Base-by-base conservation (phyloP, 768 basidiomycete genomes). In the Strobilomyces echinocephalus region DNA sequence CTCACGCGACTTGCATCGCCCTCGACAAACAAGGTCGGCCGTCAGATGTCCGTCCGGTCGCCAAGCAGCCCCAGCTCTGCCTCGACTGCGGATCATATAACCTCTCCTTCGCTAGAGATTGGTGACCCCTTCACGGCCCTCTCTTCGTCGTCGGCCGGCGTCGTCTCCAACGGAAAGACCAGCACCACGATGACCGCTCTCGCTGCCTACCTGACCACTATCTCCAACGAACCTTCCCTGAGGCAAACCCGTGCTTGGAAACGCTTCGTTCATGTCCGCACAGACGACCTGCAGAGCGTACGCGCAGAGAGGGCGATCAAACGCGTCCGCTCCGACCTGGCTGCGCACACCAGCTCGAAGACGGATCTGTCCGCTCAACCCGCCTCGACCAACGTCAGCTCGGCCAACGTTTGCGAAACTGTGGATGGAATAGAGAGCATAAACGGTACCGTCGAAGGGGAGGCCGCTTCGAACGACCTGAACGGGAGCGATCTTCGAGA, bases 261-360 rank as follows among this genome's bases (percentile, higher is more conserved):
- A 64, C 81, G 86, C 15, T 95, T 95, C 61, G 87, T 94, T 51
- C 77, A 84, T 43, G 89, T 93, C 8, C 79, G 92, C 52, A 87
- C 84, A 4, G 92, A 95, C 63, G 93, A 95, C 69, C 71, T 95
- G 47, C 85, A 94, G 73, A 92, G 90, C 60, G 85, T 85, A 7
- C 83, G 91, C 41, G 84, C 88, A 38, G 91, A 94, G 73, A 79
- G 90, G 58, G 87, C 91, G 5, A 88, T 94, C 71, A 91, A 92
- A 73, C 83, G 89, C 28, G 88, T 91, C 18, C 76, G 90, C 50
- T 91, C 88, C 42, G 92, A 95, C 72, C 74, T 91, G 20, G 89
- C 87, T 10, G 84, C 84, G 11, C 90, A 93, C 63, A 69, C 77
- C 50, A 72, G 80, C 41, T 69, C 74, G 16, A 74, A 59, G 63